Percentiles rank a stretch among this genome's conserved stretches.
Evolutionary conservation across 805 yeast genomes (phyloP).

Genomic region (Candida gorgasii): DNA sequence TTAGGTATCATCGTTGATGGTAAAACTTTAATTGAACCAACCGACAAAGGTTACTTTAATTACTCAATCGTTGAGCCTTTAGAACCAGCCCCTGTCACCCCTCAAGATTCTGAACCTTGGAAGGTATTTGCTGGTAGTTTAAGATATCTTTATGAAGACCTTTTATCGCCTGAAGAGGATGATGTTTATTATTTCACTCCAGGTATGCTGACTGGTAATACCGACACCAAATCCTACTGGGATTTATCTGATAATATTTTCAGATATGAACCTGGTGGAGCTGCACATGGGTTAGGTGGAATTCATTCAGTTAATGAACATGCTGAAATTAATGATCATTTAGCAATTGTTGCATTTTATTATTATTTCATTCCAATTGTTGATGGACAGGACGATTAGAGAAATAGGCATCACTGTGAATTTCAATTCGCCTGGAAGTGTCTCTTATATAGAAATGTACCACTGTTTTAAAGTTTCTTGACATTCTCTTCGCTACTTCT

Average conservation of each 20-base stretch:
- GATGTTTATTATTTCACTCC: slow-evolving; percentile 36
- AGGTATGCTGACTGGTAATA: slow-evolving; percentile 36
- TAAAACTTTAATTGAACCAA: slow-evolving; percentile 15
- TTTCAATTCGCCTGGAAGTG: no score
- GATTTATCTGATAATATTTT: slow-evolving; percentile 37
- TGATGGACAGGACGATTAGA: slow-evolving; percentile 11
- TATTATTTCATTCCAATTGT: slow-evolving; percentile 37
- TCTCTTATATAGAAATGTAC: no score
- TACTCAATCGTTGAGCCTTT: slow-evolving; percentile 26
- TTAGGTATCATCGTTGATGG: slow-evolving; percentile 34
- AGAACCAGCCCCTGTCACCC: slow-evolving; percentile 43
- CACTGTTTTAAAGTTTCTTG: no score
- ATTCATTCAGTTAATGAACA: slow-evolving; percentile 40
- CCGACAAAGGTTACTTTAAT: slow-evolving; percentile 27
- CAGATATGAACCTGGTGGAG: slow-evolving; percentile 32
- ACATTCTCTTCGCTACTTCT: no score
- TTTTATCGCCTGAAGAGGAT: slow-evolving; percentile 21
- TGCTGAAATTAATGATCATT: slow-evolving; percentile 31
- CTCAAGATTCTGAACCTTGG: slow-evolving; percentile 34
- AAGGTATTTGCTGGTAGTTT: slow-evolving; percentile 36
- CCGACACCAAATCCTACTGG: slow-evolving; percentile 46
- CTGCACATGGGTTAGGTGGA: slow-evolving; percentile 12
- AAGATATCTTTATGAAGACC: slow-evolving; percentile 38
- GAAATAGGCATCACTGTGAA: no score
- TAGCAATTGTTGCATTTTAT: slow-evolving; percentile 37